Evolutionary conservation across 768 basidiomycete genomes (phyloP), one percentile per base, ranked within the genome.

Genomic region (Mycena haematopus): DNA sequence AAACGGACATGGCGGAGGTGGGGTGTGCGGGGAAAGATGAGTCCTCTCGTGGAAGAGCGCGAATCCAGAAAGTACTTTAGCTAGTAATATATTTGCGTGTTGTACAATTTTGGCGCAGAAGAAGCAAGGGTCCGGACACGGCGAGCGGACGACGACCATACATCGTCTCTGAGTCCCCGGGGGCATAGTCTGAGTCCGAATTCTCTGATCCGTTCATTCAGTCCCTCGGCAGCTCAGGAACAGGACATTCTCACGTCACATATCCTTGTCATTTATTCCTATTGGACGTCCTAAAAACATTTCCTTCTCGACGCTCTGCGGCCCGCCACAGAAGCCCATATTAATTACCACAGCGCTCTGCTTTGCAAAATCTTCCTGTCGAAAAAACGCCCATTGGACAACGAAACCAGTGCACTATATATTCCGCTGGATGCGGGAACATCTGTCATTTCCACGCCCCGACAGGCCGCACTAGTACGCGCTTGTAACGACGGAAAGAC

Each of bases 71-170:
- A 51, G 38, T 52, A 49, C 47, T 54, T 22, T 31, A 47, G 57
- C 52, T 42, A 44, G 57, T 51, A 64, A 59, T 65, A 60, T 65
- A 60, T 56, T 60, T 56, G 54, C 22, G 36, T 38, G 13, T 49
- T 46, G 33, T 22, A 33, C 33, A 40, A 54, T 46, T 45, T 46
- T 44, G 29, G 31, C 35, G 35, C 52, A 25, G 42, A 52, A 58
- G 50, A 53, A 54, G 46, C 45, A 49, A 51, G 33, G 33, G 33
- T 10, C 13, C 31, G n/a, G 21, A 33, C 19, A 27, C 46, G 33
- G 19, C 17, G 35, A 35, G 33, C 50, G 31, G 21, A 31, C n/a
- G 31, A n/a, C 19, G 40, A n/a, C n/a, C n/a, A n/a, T 42, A n/a
- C 19, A 42, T 42, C 14, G 19, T 7, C 29, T 5, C 40, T 13